A percentile compares a stretch with the other conserved stretches of the same genome.
Conservation (phyloP, 2,329 filamentous ascomycete species). For the Sarocladiaceae sp. region DNA sequence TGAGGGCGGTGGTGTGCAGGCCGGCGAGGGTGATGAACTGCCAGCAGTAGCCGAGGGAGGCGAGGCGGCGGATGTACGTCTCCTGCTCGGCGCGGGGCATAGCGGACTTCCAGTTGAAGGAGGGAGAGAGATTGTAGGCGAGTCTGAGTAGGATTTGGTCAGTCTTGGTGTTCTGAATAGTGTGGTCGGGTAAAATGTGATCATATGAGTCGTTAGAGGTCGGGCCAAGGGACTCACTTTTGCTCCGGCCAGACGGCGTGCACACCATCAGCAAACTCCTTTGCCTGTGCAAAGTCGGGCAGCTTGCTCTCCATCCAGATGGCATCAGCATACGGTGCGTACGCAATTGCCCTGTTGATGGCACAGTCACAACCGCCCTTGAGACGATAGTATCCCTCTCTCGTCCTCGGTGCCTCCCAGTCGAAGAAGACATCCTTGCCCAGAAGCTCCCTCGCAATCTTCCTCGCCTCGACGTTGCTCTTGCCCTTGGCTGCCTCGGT, state of each 20-base stretch:
- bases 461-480: constrained; percentile 74
- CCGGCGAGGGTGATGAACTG: constrained; percentile 99
- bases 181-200: too few relatives aligned
- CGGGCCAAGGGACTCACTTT: constrained; percentile 56
- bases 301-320: constrained; percentile 99
- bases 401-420: constrained; percentile 88
- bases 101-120: constrained; percentile 99
- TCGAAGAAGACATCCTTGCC: constrained; percentile 84
- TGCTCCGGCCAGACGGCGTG: constrained; percentile 94
- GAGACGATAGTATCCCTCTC: constrained; percentile 93
- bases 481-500: constrained; percentile 66
- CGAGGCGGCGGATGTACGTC: constrained; percentile 92
- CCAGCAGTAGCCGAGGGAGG: constrained; percentile 91
- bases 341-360: constrained; percentile 83
- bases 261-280: constrained; percentile 88
- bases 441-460: constrained; percentile 68
- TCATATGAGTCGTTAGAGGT: too few relatives aligned
- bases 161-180: too few relatives aligned
- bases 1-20: constrained; percentile 89
- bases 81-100: constrained; percentile 90
- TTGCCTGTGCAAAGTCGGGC: constrained; percentile 83
- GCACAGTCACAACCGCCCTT: constrained; percentile 87
- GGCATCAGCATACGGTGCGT: constrained; percentile 87
- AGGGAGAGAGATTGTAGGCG: constrained; percentile 95
- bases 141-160: constrained; percentile 48